phyloP scores from a whole-genome alignment of 2,329 filamentous ascomycete species.

The Pseudogymnoascus sp. region DNA sequence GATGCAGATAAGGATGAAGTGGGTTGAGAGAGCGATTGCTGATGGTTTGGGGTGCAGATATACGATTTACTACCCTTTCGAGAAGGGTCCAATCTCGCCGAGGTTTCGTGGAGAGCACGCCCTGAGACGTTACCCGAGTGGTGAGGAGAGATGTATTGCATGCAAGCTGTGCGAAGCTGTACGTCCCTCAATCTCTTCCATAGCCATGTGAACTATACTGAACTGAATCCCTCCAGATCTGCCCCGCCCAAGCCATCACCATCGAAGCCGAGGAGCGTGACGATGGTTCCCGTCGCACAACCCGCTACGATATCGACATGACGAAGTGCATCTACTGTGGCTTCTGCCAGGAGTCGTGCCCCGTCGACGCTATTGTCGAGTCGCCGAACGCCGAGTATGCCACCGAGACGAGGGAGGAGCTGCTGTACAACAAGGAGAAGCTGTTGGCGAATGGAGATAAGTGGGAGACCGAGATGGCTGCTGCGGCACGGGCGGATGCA shows the following conservation, averaged over 20 bases:
- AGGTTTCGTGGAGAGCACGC: slow-evolving; percentile 98
- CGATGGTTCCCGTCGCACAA: slow-evolving; percentile 90
- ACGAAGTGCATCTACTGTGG: slow-evolving; percentile 99
- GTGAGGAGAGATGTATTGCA: slow-evolving; percentile 97
- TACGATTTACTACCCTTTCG: slow-evolving; percentile 97
- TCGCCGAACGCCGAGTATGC: slow-evolving; percentile 67
- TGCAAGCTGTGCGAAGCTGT: slow-evolving; percentile 98
- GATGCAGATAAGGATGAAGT: slow-evolving; percentile 2
- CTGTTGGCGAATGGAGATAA: slow-evolving; percentile 82
- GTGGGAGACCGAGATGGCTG: slow-evolving; percentile 96
- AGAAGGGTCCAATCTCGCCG: slow-evolving; percentile 96
- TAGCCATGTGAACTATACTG: slow-evolving; percentile 10
- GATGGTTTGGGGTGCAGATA: slow-evolving; percentile 49
- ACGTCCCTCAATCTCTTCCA: slow-evolving; percentile 16
- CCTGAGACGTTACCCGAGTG: slow-evolving; percentile 88
- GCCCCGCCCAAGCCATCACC: slow-evolving; percentile 95
- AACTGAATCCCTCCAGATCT: slow-evolving; percentile 48
- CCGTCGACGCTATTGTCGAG: slow-evolving; percentile 88
- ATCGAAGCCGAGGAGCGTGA: slow-evolving; percentile 98
- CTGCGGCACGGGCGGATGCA: slow-evolving; percentile 83
- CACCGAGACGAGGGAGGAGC: slow-evolving; percentile 77
- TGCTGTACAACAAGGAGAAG: slow-evolving; percentile 97
- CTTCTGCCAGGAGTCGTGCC: slow-evolving; percentile 98
- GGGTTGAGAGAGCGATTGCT: slow-evolving; percentile 12
- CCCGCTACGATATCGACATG: slow-evolving; percentile 99